Evolutionary conservation across 305 asterid genomes (phyloP).

Genomic region (Solanum hybrid): DNA sequence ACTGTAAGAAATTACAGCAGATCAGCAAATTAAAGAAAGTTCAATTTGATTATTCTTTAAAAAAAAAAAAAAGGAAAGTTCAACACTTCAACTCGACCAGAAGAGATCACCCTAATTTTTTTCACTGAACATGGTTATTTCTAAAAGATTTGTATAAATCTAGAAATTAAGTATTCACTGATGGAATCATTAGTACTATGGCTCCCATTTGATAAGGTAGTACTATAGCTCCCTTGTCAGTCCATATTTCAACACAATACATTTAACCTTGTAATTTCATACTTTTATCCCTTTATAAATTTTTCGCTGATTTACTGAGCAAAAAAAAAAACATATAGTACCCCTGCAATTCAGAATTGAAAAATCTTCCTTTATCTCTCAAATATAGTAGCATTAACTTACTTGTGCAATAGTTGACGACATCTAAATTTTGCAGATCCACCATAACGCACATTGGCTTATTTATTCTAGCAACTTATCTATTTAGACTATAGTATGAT

Average conservation of each 20-base stretch:
- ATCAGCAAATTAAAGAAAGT: slow-evolving; percentile 5
- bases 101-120: background rate
- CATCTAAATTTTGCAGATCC: background rate
- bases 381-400: background rate
- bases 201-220: background rate
- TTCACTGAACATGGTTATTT: background rate
- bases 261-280: background rate
- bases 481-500: background rate
- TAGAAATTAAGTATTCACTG: background rate
- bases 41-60: background rate
- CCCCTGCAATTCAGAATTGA: background rate
- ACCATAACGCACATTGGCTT: background rate
- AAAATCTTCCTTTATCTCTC: background rate
- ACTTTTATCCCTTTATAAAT: background rate
- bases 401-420: background rate
- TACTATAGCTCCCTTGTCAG: background rate
- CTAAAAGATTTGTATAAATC: background rate
- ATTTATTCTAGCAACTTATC: background rate
- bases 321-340: background rate
- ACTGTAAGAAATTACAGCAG: slow-evolving; percentile 30
- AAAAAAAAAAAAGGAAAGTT: background rate
- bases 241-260: background rate
- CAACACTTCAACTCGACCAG: background rate
- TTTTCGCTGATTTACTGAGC: background rate
- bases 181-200: background rate